Conservation (phyloP, 768 basidiomycete genomes). For the Sarcodon aspratus region DNA sequence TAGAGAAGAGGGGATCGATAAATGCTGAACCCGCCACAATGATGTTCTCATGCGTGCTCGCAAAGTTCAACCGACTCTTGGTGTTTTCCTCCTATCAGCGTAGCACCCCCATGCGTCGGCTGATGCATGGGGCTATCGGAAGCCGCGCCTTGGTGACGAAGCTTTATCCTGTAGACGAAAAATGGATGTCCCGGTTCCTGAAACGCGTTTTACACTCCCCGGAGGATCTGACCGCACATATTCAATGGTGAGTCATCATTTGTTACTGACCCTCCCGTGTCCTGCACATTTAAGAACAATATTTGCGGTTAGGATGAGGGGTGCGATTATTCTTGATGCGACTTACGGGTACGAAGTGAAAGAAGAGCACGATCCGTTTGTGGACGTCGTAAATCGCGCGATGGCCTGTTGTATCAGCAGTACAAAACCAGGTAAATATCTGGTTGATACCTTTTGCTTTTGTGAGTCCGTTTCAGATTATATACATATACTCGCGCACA, state of each 20-base stretch:
- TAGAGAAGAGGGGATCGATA: no score
- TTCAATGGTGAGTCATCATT: slow-evolving; percentile 24
- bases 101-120: slow-evolving; percentile 29
- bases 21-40: no score
- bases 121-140: slow-evolving; percentile 29
- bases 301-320: slow-evolving; percentile 12
- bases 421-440: slow-evolving; percentile 16
- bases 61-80: slow-evolving; percentile 20
- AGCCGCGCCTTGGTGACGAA: slow-evolving; percentile 22
- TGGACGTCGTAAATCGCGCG: slow-evolving; percentile 22
- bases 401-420: slow-evolving; percentile 12
- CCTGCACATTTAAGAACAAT: neutral
- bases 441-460: slow-evolving; percentile 18
- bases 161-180: slow-evolving; percentile 25
- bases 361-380: slow-evolving; percentile 15
- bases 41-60: no score
- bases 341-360: slow-evolving; percentile 16
- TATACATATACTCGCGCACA: no score
- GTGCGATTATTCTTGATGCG: slow-evolving; percentile 14
- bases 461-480: slow-evolving; percentile 8
- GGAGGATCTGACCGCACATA: slow-evolving; percentile 21
- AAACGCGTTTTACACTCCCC: slow-evolving; percentile 27
- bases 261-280: neutral
- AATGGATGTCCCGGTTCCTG: slow-evolving; percentile 33
- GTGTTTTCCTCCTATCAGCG: slow-evolving; percentile 30